Evolutionary conservation across 2,329 filamentous ascomycete species (phyloP).

Genomic region (Phaeosphaeriaceae sp.): DNA sequence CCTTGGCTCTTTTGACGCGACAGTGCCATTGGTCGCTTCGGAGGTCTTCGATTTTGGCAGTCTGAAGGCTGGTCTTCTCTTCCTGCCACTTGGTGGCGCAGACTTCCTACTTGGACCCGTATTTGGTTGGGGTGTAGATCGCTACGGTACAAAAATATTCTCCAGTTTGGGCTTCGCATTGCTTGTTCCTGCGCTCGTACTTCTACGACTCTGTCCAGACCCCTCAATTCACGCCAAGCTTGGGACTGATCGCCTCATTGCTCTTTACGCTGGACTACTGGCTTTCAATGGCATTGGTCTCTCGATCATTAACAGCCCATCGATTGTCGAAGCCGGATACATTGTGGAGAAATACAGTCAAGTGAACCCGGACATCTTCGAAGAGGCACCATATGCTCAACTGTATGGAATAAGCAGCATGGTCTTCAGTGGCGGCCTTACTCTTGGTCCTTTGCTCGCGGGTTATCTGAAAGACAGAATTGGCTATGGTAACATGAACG

Average conservation of each 20-base stretch:
- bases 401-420: conserved; percentile 71
- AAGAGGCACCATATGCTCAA: conserved; percentile 68
- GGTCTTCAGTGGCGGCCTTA: conserved; percentile 66
- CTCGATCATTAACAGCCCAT: conserved; percentile 61
- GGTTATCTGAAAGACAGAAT: conserved; percentile 60
- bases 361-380: conserved; percentile 62
- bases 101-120: conserved; percentile 56
- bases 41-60: conserved; percentile 55
- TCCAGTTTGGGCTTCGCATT: conserved; percentile 53
- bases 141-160: conserved; percentile 53
- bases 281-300: conserved; percentile 60
- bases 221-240: conserved; percentile 21
- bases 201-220: conserved; percentile 51
- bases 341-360: conserved; percentile 64
- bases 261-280: conserved; percentile 56
- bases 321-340: conserved; percentile 64
- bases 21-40: conserved; percentile 54
- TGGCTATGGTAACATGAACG: conserved; percentile 66
- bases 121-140: conserved; percentile 57
- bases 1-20: conserved; percentile 57
- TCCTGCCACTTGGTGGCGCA: conserved; percentile 53
- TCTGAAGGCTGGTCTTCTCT: conserved; percentile 53
- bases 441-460: conserved; percentile 65
- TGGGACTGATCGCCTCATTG: conserved; percentile 42
- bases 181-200: conserved; percentile 51